Percentiles rank a stretch among this genome's conserved stretches.
Evolutionary conservation across 805 yeast species (phyloP).

Genomic region (Cyberlindnera samutprakarnensis): DNA sequence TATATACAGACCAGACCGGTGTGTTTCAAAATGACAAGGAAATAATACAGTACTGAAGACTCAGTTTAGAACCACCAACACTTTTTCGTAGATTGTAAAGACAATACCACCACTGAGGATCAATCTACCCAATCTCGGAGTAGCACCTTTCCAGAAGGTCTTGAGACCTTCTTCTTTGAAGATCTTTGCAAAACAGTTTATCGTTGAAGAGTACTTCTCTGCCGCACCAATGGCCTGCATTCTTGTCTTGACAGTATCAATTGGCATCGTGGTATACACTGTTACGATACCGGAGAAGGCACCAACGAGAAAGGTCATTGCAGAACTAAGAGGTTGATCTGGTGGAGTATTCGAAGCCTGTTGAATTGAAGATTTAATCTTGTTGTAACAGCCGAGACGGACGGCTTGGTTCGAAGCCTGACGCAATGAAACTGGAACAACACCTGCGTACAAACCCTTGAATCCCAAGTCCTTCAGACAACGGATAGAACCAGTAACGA

Average conservation of each 20-base stretch:
- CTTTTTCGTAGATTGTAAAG: conserved; percentile 90
- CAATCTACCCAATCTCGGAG: conserved; percentile 90
- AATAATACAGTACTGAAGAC: too few species aligned
- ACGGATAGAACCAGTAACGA: conserved; percentile 46
- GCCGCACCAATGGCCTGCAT: conserved; percentile 90
- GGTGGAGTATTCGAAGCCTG: conserved; percentile 60
- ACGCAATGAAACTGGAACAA: conserved; percentile 87
- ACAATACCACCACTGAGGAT: conserved; percentile 95
- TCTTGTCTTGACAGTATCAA: conserved; percentile 92
- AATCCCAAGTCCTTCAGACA: conserved; percentile 74
- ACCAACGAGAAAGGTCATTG: conserved; percentile 81
- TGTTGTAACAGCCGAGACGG: conserved; percentile 85
- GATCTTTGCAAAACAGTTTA: conserved; percentile 74
- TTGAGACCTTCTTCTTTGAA: conserved; percentile 81
- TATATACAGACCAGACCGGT: too few species aligned
- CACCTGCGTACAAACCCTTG: conserved; percentile 79
- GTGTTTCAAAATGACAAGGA: too few species aligned
- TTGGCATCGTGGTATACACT: conserved; percentile 91
- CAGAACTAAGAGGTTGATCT: conserved; percentile 66
- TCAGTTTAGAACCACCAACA: conserved; percentile 46
- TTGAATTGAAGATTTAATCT: conserved; percentile 75
- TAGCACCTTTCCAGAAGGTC: conserved; percentile 97
- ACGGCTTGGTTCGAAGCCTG: conserved; percentile 97
- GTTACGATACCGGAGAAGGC: conserved; percentile 86
- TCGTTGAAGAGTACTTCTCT: conserved; percentile 60